Evolutionary conservation across 1,284 basidiomycete genomes (phyloP), one percentile per base, ranked within the genome.

Genomic region (Agaricales sp.): DNA sequence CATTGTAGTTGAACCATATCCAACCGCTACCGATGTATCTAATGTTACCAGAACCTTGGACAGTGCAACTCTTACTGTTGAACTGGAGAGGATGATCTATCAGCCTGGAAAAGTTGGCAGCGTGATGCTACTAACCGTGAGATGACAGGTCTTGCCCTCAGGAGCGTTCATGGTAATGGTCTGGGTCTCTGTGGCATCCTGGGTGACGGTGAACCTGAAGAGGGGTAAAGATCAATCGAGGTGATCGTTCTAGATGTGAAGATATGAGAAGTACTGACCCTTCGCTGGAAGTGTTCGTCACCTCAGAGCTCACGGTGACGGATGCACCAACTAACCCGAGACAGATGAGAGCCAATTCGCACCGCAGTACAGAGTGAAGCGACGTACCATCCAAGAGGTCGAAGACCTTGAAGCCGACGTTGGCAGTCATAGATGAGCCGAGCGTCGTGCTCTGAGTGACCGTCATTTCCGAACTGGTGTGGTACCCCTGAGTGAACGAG

Each of bases 1-100:
- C 46, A 4, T 60, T 52, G 45, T 60, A 63, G 44, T 63, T 61
- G 46, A 61, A 63, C 60, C 61, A 63, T 4, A 62, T 55, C 50
- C 49, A 62, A 2, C 61, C 61, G 6, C 52, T 54, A 12, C 58
- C 61, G 12, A 56, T 46, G 38, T 58, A 55, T 3, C 49, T 54
- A 18, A 59, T 49, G 21, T 53, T 24, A 3, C 58, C 61, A 2
- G 44, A 52, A 2, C 55, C 61, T 46, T 55, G 50, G 6, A 54
- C 50, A 20, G 51, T 57, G 43, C 61, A 62, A 1, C 57, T 49
- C 44, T 55, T 56, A 16, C 52, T 53, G 2, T 43, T 51, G 45
- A 52, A 53, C 56, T 60, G 30, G n/a, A n/a, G 11, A n/a, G n/a
- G 30, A n/a, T n/a, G 30, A 35, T 11, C n/a, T 8, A n/a, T 35